Conservation (phyloP, 108 stramenopile species). For the Cyclotella atomus region DNA sequence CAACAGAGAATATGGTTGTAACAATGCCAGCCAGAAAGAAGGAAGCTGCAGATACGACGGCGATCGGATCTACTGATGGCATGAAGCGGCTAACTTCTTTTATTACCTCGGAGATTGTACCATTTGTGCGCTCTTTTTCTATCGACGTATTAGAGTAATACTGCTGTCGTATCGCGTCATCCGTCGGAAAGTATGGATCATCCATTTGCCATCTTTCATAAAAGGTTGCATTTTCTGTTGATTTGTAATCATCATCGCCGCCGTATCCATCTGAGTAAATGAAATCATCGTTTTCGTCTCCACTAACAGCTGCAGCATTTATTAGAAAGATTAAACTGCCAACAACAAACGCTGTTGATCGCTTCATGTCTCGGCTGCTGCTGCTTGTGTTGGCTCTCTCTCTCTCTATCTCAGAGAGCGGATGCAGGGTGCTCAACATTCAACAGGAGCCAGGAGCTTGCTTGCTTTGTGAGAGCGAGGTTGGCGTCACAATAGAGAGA, state of each 20-base stretch:
- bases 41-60: not conserved
- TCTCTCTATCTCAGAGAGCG: too few relatives aligned
- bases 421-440: too few relatives aligned
- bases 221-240: not conserved
- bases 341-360: not conserved
- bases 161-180: not conserved
- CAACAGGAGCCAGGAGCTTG: too few relatives aligned
- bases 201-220: slow-evolving; percentile 2
- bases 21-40: not conserved
- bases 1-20: slow-evolving; percentile 2
- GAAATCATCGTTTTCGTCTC: not conserved
- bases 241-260: not conserved
- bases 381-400: not conserved
- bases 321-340: too few relatives aligned
- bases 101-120: not conserved
- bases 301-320: too few relatives aligned
- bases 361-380: too few relatives aligned
- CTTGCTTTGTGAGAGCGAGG: not conserved
- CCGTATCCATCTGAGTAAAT: not conserved
- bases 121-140: not conserved
- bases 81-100: not conserved
- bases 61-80: not conserved
- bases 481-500: not conserved
- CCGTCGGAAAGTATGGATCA: slow-evolving; percentile 3
- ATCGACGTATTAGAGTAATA: not conserved